Evolutionary conservation across 495 filamentous ascomycete genomes (phyloP).

Genomic region (Daldinia grandis): DNA sequence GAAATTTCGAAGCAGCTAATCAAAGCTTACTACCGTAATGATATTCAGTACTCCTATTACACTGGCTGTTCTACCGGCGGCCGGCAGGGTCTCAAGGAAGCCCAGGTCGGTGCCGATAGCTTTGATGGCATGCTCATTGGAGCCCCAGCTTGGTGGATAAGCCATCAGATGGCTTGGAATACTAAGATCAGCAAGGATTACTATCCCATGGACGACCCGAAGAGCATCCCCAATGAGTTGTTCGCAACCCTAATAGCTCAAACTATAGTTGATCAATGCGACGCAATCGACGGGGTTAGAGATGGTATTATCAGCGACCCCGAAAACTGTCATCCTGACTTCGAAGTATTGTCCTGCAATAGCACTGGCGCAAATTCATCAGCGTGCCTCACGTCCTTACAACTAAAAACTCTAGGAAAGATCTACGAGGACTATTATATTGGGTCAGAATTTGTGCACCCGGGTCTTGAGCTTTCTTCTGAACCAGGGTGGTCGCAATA

Average conservation of each 20-base stretch:
- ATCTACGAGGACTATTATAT: constrained; percentile 60
- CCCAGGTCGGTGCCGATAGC: constrained; percentile 56
- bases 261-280: constrained; percentile 68
- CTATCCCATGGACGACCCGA: constrained; percentile 50
- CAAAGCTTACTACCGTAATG: constrained; percentile 49
- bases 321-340: constrained; percentile 61
- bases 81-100: constrained; percentile 60
- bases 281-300: constrained; percentile 65
- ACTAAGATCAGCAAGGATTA: constrained; percentile 46
- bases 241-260: constrained; percentile 59
- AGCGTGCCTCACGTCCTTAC: constrained; percentile 60
- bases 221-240: constrained; percentile 58
- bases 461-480: constrained; percentile 49
- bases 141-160: constrained; percentile 57
- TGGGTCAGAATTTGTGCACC: constrained; percentile 59
- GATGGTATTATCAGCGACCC: constrained; percentile 71
- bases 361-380: constrained; percentile 41
- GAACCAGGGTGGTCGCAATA: constrained; percentile 41
- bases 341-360: constrained; percentile 60
- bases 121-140: constrained; percentile 73
- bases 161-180: constrained; percentile 53
- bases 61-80: constrained; percentile 65
- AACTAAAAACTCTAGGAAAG: constrained; percentile 60
- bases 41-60: constrained; percentile 59
- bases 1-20: constrained; percentile 47